Base-by-base conservation (phyloP, 495 filamentous ascomycete genomes). In the Aspergillus mulundensis region DNA sequence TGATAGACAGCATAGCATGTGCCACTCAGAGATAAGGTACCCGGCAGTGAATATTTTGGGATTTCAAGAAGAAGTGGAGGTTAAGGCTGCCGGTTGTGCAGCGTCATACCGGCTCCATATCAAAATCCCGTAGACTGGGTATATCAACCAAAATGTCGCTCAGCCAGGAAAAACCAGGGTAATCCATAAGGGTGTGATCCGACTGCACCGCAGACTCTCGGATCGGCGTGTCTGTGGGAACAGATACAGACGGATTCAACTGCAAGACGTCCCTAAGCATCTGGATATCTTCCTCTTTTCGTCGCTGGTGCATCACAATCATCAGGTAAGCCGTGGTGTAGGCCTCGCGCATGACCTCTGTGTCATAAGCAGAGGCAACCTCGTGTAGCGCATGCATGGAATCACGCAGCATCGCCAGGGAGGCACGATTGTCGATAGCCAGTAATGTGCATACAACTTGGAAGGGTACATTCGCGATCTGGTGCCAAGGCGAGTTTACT, bases 401-500 rank as follows among this genome's bases (percentile, higher is more conserved):
- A n/a, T 73, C 70, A 11, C 69, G 62, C 6, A 84, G 62, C 54
- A 79, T 59, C 7, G 58, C 65, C 15, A 83, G 57, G 11, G 77
- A 77, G 2, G 76, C 67, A 0, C 72, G 68, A 16, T 66, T 80
- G 43, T 80, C 78, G 25, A 83, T 79, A 1, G 78, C 75, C 15
- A 84, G 63, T 3, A 81, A 66, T 0, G 79, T 70, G 54, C 79
- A 81, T 45, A 83, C 67, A 6, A 76, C 69, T 54, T 84, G 81
- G 56, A 84, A 83, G 0, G 81, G 76, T 1, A 79, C 75, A 44
- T 81, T 77, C 20, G 78, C 75, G 11, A 78, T 67, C 53, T 82
- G 77, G 55, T 82, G 81, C 81, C 80, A 84, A 1, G 79, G 77
- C 30, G 68, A 69, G 14, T 57, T 58, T 2, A 64, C 53, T 0